Evolutionary conservation across 768 basidiomycete species (phyloP).

Genomic region (Tylopilus plumbeoviolaceoides): DNA sequence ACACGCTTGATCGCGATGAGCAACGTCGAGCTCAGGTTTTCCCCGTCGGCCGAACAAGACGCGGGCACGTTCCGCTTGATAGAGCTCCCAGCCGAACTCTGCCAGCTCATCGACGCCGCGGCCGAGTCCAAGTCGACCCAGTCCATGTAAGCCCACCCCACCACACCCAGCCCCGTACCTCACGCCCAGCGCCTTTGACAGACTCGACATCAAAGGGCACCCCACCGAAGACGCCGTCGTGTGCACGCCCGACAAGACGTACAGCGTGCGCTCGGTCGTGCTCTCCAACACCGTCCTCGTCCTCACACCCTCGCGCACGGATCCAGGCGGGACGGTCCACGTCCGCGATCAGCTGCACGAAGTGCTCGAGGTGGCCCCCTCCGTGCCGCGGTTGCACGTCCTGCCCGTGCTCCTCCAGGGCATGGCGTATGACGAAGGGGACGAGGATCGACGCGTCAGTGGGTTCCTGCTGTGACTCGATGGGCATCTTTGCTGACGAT

Average conservation of each 20-base stretch:
- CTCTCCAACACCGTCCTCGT: slow-evolving; percentile 87
- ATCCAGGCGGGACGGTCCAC: slow-evolving; percentile 44
- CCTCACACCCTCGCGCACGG: slow-evolving; percentile 45
- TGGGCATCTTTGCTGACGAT: too few species aligned
- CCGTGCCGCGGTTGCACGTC: slow-evolving; percentile 74
- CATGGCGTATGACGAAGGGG: slow-evolving; percentile 64
- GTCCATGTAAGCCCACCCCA: slow-evolving; percentile 22
- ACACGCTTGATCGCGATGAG: slow-evolving; percentile 23
- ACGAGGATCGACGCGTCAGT: slow-evolving; percentile 39
- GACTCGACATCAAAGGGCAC: slow-evolving; percentile 78
- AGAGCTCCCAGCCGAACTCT: slow-evolving; percentile 70
- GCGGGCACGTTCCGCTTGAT: slow-evolving; percentile 61
- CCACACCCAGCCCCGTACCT: background rate
- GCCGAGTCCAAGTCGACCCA: slow-evolving; percentile 29
- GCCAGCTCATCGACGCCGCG: slow-evolving; percentile 54
- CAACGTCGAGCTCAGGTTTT: slow-evolving; percentile 46
- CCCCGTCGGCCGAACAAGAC: slow-evolving; percentile 44
- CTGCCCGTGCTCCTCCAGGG: slow-evolving; percentile 59
- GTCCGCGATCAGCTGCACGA: slow-evolving; percentile 81
- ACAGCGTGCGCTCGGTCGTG: slow-evolving; percentile 75
- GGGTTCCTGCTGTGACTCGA: too few species aligned
- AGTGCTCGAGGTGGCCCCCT: slow-evolving; percentile 74
- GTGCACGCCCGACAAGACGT: slow-evolving; percentile 81
- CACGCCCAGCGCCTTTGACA: slow-evolving; percentile 20
- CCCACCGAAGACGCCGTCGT: slow-evolving; percentile 83